Base-by-base conservation (phyloP, 2,329 filamentous ascomycete species). In the Hypomyces perniciosus region DNA sequence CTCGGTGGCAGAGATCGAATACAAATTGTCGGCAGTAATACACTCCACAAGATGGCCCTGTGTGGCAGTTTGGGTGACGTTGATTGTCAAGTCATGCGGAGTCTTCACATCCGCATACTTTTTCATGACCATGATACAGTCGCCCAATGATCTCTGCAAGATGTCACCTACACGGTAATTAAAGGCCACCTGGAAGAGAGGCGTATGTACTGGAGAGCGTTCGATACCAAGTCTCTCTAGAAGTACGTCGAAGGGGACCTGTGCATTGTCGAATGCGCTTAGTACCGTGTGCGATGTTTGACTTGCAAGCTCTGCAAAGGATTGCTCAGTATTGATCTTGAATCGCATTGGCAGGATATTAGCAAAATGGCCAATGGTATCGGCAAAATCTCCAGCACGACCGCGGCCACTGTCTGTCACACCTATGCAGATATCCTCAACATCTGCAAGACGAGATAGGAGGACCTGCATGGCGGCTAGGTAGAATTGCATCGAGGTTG, bases 181-280 rank as follows among this genome's bases (percentile, higher is more conserved):
- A 37, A 78, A 56, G 20, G 72, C 68, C 0, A 62, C 66, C 51
- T 78, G 76, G 60, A 77, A 77, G 1, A 79, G 44, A 0, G 76
- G 75, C 29, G 55, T 70, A 48, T 71, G 56, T 0, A 62, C 56
- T 0, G 69, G 54, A 1, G 71, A 71, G 4, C 74, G 63, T 0
- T 65, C 57, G 1, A 74, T 64, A 6, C 68, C 61, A 1, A 79
- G 60, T 38, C 72, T 64, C 2, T 72, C 60, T 0, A 78, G 61
- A 0, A 79, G 56, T 1, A 72, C 59, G 47, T 78, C 69, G 48
- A 78, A 74, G 0, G 76, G 77, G 2, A 78, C 52, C 3, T 20
- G 20, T 20, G 20, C 20, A 20, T 20, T 20, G 20, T 20, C 20
- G 20, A 20, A 20, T 20, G 20, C 20, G 20, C 20, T 20, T 20